A percentile compares a stretch with the other conserved stretches of the same genome.
Conservation (phyloP, 768 basidiomycete species). For the Leucosporidium creatinivorum region DNA sequence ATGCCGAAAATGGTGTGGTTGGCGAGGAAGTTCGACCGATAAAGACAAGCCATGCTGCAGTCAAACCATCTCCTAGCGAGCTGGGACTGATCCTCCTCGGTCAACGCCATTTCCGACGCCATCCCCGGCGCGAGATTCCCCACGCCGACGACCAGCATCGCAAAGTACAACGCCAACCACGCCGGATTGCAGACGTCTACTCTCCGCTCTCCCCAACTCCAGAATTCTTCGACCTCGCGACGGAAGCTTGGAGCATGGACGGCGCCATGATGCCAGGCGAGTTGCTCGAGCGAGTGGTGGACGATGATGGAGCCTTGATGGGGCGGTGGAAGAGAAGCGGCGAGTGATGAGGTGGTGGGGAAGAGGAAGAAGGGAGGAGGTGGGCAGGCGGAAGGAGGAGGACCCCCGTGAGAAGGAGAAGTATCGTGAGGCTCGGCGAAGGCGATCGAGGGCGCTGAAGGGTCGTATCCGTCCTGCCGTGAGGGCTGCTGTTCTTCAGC, state of each 20-base stretch:
- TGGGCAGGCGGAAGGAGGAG: neutral
- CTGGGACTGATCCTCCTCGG: neutral
- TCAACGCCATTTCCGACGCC: neutral
- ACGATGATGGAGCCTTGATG: neutral
- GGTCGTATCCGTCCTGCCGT: too few species aligned
- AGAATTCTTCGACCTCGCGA: constrained; percentile 9
- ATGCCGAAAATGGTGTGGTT: constrained; percentile 5
- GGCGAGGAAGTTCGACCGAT: constrained; percentile 5
- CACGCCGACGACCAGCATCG: constrained; percentile 2
- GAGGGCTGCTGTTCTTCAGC: too few species aligned
- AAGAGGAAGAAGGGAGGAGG: neutral
- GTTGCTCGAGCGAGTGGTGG: neutral
- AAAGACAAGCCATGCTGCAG: neutral
- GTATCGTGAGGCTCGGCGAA: neutral
- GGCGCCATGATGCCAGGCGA: constrained; percentile 4
- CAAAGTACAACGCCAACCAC: constrained; percentile 11
- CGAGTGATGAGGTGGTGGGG: constrained; percentile 1
- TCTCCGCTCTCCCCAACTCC: neutral
- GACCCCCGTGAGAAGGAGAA: constrained; percentile 20
- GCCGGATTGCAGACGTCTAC: neutral
- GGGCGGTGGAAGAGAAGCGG: neutral
- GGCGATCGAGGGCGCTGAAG: too few species aligned
- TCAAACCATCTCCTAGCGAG: neutral
- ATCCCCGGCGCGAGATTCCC: neutral
- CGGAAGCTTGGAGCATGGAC: constrained; percentile 10